phyloP scores from a whole-genome alignment of 495 filamentous ascomycete species.

The Talaromyces thailandensis region DNA sequence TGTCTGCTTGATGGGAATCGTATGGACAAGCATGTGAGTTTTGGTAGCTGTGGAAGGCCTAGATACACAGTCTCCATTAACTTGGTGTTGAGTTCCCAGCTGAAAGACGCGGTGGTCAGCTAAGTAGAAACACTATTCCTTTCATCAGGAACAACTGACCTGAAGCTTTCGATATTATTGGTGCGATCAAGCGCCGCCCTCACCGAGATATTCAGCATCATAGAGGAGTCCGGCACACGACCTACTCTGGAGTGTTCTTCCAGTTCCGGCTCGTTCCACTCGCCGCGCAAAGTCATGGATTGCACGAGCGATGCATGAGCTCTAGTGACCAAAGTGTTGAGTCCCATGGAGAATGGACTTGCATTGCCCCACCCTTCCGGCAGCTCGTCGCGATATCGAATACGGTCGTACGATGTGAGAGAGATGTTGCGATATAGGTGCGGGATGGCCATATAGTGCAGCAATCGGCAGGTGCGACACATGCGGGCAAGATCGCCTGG shows the following conservation, averaged over 20 bases:
- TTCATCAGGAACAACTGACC: conserved; percentile 14
- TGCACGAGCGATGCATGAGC: conserved; percentile 42
- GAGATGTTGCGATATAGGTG: conserved; percentile 49
- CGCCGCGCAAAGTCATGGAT: conserved; percentile 43
- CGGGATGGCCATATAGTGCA: conserved; percentile 58
- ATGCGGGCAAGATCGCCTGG: conserved; percentile 47
- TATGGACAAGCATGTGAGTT: conserved; percentile 45
- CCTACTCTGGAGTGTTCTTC: conserved; percentile 49
- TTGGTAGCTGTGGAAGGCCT: conserved; percentile 38
- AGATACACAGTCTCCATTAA: conserved; percentile 51
- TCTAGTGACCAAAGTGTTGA: conserved; percentile 51
- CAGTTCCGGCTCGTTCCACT: conserved; percentile 48
- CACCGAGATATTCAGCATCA: conserved; percentile 54
- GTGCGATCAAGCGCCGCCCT: conserved; percentile 52
- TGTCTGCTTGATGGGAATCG: conserved; percentile 46
- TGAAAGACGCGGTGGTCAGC: conserved; percentile 8
- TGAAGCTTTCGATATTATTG: conserved; percentile 44
- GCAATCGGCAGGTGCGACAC: conserved; percentile 51
- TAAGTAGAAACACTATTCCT: neutral
- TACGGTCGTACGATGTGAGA: conserved; percentile 50
- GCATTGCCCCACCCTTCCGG: conserved; percentile 53
- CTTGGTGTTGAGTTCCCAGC: conserved; percentile 56
- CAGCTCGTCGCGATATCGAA: conserved; percentile 49
- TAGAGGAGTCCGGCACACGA: conserved; percentile 51
- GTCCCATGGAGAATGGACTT: conserved; percentile 53